These are phyloP conservation scores for Hericium erinaceus DNA, from an alignment of 768 basidiomycete species.

Conservation along the genomic window DNA sequence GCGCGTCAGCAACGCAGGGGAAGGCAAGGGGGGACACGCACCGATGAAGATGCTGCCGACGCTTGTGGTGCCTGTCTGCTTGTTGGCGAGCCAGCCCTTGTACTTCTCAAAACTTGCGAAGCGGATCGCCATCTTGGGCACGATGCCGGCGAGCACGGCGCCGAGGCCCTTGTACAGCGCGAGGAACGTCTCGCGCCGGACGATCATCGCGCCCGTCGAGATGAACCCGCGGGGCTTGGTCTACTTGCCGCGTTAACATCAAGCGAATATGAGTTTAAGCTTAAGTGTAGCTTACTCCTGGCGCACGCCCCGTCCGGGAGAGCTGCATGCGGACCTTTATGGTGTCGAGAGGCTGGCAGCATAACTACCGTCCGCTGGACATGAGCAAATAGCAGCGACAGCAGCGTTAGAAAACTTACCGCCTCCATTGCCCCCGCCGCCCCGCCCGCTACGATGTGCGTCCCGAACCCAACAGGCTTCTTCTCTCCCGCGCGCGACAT, in stretches of 20 bases:
- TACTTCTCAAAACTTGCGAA: conserved; percentile 98
- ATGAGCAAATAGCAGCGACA: not conserved
- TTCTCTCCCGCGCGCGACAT: not conserved
- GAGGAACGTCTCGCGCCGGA: conserved; percentile 84
- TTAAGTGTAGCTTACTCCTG: conserved; percentile 77
- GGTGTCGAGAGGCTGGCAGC: conserved; percentile 92
- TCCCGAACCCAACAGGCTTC: conserved; percentile 70
- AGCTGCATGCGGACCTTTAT: conserved; percentile 99
- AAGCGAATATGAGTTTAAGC: conserved; percentile 27
- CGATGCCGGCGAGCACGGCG: conserved; percentile 92
- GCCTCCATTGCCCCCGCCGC: conserved; percentile 92
- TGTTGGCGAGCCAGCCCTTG: conserved; percentile 72
- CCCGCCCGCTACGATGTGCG: conserved; percentile 90
- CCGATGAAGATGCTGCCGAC: conserved; percentile 81
- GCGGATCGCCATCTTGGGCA: conserved; percentile 98
- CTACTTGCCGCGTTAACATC: conserved; percentile 30
- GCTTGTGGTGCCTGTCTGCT: conserved; percentile 68
- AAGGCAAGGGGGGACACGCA: conserved; percentile 26
- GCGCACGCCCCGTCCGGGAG: conserved; percentile 62
- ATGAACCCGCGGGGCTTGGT: conserved; percentile 88
- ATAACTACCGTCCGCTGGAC: conserved; percentile 34
- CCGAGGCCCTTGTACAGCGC: conserved; percentile 98
- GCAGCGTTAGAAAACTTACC: conserved; percentile 30
- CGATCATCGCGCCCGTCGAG: conserved; percentile 83
- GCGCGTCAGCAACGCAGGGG: not conserved